A percentile compares a stretch with the other conserved stretches of the same genome.
These are phyloP conservation scores for Lomentospora prolificans DNA, from an alignment of 2,329 filamentous ascomycete genomes.

Conservation along the genomic window DNA sequence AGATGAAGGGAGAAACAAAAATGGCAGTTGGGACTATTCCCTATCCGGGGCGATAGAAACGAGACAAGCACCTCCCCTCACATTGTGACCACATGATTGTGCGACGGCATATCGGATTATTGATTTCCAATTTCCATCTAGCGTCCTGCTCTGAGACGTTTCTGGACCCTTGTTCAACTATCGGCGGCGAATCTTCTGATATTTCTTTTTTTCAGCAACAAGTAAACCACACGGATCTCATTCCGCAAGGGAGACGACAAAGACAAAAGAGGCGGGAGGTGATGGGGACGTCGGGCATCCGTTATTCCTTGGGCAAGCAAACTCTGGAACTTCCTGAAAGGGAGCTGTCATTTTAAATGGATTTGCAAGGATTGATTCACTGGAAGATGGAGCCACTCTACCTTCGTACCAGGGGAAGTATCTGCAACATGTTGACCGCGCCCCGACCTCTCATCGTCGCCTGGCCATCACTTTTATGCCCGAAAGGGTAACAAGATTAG, in stretches of 20 bases:
- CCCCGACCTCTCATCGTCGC: neutral
- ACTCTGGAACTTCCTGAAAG: too few species aligned
- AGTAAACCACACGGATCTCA: neutral
- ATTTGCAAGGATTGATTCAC: too few species aligned
- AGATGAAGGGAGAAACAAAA: neutral
- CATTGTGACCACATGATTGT: neutral
- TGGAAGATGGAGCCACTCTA: too few species aligned
- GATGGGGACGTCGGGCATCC: too few species aligned
- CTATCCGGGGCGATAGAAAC: neutral
- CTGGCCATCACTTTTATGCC: neutral
- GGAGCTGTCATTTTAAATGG: too few species aligned
- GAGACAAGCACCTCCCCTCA: neutral
- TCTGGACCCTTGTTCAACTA: too few species aligned
- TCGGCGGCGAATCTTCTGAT: neutral
- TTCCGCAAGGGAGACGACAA: neutral
- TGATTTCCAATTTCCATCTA: neutral
- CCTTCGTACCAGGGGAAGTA: too few species aligned
- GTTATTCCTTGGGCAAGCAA: too few species aligned
- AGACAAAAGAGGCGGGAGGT: neutral
- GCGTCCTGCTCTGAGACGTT: too few species aligned
- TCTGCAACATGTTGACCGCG: neutral
- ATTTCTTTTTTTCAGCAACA: too few species aligned
- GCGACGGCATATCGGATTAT: neutral
- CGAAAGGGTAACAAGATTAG: neutral
- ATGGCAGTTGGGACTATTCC: neutral